Evolutionary conservation across 2,329 filamentous ascomycete species (phyloP), one percentile per base, ranked within the genome.

Genomic region (Hymenoscyphus fructigenus): DNA sequence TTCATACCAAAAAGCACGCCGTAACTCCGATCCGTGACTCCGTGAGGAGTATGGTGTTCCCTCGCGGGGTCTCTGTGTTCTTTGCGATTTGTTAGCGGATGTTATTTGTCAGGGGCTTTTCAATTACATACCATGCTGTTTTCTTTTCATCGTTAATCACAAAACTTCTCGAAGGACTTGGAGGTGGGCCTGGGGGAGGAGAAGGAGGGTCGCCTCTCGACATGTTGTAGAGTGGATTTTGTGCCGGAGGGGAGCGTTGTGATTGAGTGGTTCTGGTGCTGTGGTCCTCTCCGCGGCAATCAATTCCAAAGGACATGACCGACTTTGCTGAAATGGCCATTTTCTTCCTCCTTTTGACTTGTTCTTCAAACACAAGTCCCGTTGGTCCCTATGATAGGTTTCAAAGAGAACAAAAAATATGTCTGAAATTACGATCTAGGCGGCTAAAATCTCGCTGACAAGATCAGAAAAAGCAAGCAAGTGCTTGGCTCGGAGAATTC

Each of bases 231-330:
- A 23, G 57, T 34, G 36, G 57, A 23, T 23, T 53, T 14, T 55
- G 60, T 34, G 60, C 26, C 23, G 15, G 59, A 58, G 15, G 26
- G 34, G 20, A 12, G n/a, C 41, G 23, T 57, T 47, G 60, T n/a
- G 44, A 14, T 32, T 47, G 26, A 14, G 26, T 47, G 20, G 36
- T 36, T 56, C 17, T 28, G 28, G 44, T 61, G 14, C 6, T 78
- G 61, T 82, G 80, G 69, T 81, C 32, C 26, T 38, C 17, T 20
- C 26, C n/a, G 15, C 47, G 44, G 29, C 28, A 12, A 82, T 44
- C 34, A 50, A 26, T 34, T 68, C 65, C 14, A 69, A 75, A 59
- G 59, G 34, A 56, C 23, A n/a, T 36, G 15, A 38, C 15, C 15
- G 34, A 57, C 23, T 57, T 47, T 58, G 20, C 29, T 20, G 60